Base-by-base conservation (phyloP, 2,329 filamentous ascomycete genomes). In the Aspergillus sp. region DNA sequence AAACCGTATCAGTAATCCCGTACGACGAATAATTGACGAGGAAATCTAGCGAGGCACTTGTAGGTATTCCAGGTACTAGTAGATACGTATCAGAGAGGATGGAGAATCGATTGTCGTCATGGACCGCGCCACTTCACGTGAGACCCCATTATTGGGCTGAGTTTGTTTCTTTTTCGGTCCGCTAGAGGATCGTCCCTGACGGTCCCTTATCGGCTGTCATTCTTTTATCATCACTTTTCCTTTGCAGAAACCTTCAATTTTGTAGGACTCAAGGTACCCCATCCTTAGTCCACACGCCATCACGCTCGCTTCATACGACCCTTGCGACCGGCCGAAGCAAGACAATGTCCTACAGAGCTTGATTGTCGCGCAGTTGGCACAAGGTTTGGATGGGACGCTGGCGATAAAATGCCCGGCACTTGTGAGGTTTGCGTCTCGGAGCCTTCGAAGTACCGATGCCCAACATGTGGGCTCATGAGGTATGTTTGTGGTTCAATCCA, bases 341-440 rank as follows among this genome's bases (percentile, higher is more conserved):
- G 60, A 63, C 56, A 60, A 69, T 70, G 69, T 59, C 38, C 54
- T 47, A 55, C 53, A 47, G 41, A 28, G 38, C 59, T 25, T 65
- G 55, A 65, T 60, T 21, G 50, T 48, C 57, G 49, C 41, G 49
- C 51, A 59, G 52, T 60, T 58, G 58, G 58, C 25, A 48, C 50
- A 55, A 55, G 10, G 43, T 21, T 57, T 47, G 43, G 21, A 30
- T 65, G 48, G 47, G 52, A 53, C 53, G 45, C 55, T 61, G 48
- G 30, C 51, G 47, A 47, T 51, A 69, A 63, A 57, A 78, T 76
- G 75, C 55, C 71, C 41, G 64, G 59, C 55, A 65, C 64, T 41
- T 78, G 76, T 56, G 72, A 77, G 63, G 75, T 78, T 48, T 78
- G 76, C 64, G 69, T 71, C 57, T 70, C 66, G 41, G 71, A 77